A percentile compares a stretch with the other conserved stretches of the same genome.
Conservation (phyloP, 169 alveolate species). For the Plasmodium ovale region DNA sequence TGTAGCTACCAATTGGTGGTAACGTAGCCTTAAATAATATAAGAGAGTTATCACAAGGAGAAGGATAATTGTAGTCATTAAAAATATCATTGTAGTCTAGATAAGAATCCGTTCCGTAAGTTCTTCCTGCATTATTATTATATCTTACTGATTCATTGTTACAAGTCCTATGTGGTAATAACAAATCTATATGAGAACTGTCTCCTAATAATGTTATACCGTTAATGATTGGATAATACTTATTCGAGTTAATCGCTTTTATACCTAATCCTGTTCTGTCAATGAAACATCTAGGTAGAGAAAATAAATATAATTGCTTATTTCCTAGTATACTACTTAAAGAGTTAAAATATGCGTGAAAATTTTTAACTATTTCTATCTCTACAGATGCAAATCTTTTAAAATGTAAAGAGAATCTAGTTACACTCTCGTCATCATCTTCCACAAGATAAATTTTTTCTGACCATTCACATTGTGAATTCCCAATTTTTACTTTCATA, state of each 20-base stretch:
- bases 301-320: slow-evolving; percentile 78
- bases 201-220: slow-evolving; percentile 82
- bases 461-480: slow-evolving; percentile 77
- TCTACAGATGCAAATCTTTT: slow-evolving; percentile 73
- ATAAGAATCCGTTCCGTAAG: background rate
- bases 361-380: slow-evolving; percentile 66
- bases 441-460: slow-evolving; percentile 50
- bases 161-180: slow-evolving; percentile 60
- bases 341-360: slow-evolving; percentile 72
- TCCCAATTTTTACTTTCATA: slow-evolving; percentile 71
- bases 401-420: slow-evolving; percentile 69
- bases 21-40: slow-evolving; percentile 78
- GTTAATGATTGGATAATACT: slow-evolving; percentile 82
- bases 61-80: slow-evolving; percentile 59
- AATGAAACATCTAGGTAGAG: slow-evolving; percentile 88
- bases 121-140: slow-evolving; percentile 8
- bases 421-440: slow-evolving; percentile 73
- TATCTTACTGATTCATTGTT: background rate
- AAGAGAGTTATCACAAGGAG: slow-evolving; percentile 20
- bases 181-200: slow-evolving; percentile 68
- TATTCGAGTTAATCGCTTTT: slow-evolving; percentile 81
- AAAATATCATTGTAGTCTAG: slow-evolving; percentile 46
- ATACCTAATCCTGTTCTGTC: slow-evolving; percentile 90
- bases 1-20: slow-evolving; percentile 88
- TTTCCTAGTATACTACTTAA: slow-evolving; percentile 75